phyloP scores from a whole-genome alignment of 345 rosid species.

The Eucalyptus erythrocorys region DNA sequence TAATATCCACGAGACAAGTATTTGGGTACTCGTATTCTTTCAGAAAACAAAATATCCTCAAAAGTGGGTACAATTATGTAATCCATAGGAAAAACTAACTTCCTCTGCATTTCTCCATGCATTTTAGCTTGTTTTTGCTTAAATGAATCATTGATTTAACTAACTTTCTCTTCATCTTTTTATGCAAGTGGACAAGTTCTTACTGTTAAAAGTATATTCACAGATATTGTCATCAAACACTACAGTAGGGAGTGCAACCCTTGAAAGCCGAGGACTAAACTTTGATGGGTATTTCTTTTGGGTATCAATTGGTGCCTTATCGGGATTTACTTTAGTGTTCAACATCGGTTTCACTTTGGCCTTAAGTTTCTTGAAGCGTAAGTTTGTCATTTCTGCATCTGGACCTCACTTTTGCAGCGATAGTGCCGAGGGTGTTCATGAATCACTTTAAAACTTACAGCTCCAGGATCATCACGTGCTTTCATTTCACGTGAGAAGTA shows the following conservation, averaged over 20 bases:
- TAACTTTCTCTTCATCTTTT: background rate
- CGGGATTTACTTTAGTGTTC: slow-evolving; percentile 45
- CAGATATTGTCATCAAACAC: slow-evolving; percentile 20
- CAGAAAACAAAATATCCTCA: background rate
- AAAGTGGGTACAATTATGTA: background rate
- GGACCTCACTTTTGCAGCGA: background rate
- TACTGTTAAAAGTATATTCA: background rate
- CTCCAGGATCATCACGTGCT: slow-evolving; percentile 58
- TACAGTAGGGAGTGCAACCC: slow-evolving; percentile 41
- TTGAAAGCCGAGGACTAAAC: slow-evolving; percentile 54
- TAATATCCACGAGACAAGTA: background rate
- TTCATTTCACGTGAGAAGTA: slow-evolving; percentile 56
- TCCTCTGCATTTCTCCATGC: background rate
- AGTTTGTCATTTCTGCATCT: slow-evolving; percentile 1
- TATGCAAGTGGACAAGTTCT: background rate
- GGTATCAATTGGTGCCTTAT: slow-evolving; percentile 52
- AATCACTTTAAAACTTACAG: slow-evolving; percentile 15
- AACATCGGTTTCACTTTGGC: slow-evolving; percentile 55
- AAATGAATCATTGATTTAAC: background rate
- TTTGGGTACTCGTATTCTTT: background rate
- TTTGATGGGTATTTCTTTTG: slow-evolving; percentile 39
- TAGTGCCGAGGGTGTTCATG: background rate
- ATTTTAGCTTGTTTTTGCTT: background rate
- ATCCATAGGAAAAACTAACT: background rate
- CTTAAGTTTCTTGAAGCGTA: slow-evolving; percentile 58